Percentiles rank a stretch among this genome's conserved stretches.
These are phyloP conservation scores for Dictyostelium capitatum DNA, from an alignment of 78 protist genomes.

Conservation along the genomic window DNA sequence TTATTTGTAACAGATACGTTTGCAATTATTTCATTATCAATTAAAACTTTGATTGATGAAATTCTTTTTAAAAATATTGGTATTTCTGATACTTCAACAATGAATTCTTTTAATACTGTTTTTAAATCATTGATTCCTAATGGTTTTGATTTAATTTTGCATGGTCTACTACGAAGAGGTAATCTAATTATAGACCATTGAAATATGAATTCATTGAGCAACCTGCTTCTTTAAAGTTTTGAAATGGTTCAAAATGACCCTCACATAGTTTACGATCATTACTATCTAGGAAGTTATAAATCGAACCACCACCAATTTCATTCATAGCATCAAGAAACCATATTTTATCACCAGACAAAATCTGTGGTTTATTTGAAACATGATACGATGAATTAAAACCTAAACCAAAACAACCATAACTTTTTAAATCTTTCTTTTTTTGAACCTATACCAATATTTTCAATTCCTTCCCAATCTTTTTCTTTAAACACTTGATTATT, in stretches of 20 bases:
- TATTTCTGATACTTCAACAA: not conserved
- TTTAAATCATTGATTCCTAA: not conserved
- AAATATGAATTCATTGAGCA: not conserved
- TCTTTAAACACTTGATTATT: constrained; percentile 25
- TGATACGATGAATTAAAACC: constrained; percentile 53
- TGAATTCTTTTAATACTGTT: not conserved
- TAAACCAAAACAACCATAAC: constrained; percentile 57
- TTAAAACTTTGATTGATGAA: not conserved
- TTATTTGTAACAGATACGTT: not conserved
- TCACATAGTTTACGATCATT: not conserved
- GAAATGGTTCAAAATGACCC: not conserved
- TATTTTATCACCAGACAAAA: not conserved
- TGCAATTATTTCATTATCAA: not conserved
- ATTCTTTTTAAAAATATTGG: not conserved
- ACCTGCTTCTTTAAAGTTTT: constrained; percentile 27
- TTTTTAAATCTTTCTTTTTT: constrained; percentile 59
- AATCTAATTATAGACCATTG: constrained; percentile 44
- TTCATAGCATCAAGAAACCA: constrained; percentile 22
- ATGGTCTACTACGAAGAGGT: too few species aligned
- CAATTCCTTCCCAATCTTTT: constrained; percentile 54
- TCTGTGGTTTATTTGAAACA: constrained; percentile 5
- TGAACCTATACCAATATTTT: constrained; percentile 9
- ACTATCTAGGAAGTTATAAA: not conserved
- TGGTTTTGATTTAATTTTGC: not conserved
- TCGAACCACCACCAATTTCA: not conserved